A percentile compares a stretch with the other conserved stretches of the same genome.
These are phyloP conservation scores for Carex arenaria DNA, from an alignment of 202 grass and related monocot genomes.

Conservation along the genomic window DNA sequence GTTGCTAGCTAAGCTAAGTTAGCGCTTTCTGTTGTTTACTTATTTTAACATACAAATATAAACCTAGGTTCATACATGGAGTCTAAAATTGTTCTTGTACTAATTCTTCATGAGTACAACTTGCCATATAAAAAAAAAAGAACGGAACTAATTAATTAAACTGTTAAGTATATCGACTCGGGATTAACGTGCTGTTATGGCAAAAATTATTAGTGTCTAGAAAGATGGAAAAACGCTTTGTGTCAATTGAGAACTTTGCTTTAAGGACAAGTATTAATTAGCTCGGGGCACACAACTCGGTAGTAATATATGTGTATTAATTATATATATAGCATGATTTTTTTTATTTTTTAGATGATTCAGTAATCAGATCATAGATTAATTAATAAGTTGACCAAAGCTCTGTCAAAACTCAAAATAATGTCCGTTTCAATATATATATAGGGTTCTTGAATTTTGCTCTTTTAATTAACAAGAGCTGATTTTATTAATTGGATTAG, in stretches of 20 bases:
- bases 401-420: not conserved
- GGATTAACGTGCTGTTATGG: not conserved
- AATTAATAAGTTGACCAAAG: not conserved
- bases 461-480: not conserved
- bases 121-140: not conserved
- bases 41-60: not conserved
- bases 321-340: not conserved
- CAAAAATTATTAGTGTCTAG: constrained; percentile 2
- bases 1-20: not conserved
- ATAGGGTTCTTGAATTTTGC: not conserved
- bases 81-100: not conserved
- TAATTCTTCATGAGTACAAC: not conserved
- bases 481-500: too few species aligned
- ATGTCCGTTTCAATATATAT: not conserved
- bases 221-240: constrained; percentile 1
- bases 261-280: not conserved
- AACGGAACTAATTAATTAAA: not conserved
- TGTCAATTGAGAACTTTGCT: constrained; percentile 11
- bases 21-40: not conserved
- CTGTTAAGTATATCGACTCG: constrained; percentile 1
- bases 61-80: not conserved
- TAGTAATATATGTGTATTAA: not conserved
- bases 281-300: not conserved
- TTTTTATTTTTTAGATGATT: not conserved
- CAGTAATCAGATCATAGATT: not conserved